Evolutionary conservation across 2,329 filamentous ascomycete species (phyloP).

Genomic region (Xylariaceae sp.): DNA sequence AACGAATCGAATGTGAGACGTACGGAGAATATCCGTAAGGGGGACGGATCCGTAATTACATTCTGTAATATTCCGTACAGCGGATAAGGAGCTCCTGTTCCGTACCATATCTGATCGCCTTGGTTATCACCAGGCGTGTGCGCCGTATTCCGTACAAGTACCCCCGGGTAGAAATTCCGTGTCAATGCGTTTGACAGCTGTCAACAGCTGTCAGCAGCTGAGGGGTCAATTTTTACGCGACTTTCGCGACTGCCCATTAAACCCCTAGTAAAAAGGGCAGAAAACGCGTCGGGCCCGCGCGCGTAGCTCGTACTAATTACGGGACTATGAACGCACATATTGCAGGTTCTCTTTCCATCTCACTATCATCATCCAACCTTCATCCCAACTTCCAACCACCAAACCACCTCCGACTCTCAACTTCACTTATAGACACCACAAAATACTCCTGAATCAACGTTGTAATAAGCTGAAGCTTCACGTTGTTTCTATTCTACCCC

Average conservation of each 20-base stretch:
- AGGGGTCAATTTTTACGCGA: conserved; percentile 6
- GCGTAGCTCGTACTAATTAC: conserved; percentile 3
- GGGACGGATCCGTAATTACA: neutral
- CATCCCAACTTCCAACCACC: neutral
- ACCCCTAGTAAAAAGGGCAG: conserved; percentile 5
- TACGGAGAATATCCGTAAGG: neutral
- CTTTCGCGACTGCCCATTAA: conserved; percentile 22
- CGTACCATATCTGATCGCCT: neutral
- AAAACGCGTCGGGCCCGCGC: conserved; percentile 20
- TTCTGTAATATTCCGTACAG: neutral
- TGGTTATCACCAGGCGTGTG: too few relatives aligned
- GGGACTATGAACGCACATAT: neutral
- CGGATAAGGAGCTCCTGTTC: neutral
- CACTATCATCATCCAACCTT: neutral
- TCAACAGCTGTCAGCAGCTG: conserved; percentile 9
- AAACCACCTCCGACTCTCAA: neutral
- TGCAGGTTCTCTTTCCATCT: conserved; percentile 9
- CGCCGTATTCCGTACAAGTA: too few relatives aligned
- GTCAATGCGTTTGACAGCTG: too few relatives aligned
- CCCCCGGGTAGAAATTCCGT: too few relatives aligned
- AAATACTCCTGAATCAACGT: neutral
- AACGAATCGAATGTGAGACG: neutral
- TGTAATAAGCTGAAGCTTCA: neutral
- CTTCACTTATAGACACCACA: neutral
- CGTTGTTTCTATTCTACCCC: neutral